Conservation (phyloP, 768 basidiomycete species). For the Russula vinacea region DNA sequence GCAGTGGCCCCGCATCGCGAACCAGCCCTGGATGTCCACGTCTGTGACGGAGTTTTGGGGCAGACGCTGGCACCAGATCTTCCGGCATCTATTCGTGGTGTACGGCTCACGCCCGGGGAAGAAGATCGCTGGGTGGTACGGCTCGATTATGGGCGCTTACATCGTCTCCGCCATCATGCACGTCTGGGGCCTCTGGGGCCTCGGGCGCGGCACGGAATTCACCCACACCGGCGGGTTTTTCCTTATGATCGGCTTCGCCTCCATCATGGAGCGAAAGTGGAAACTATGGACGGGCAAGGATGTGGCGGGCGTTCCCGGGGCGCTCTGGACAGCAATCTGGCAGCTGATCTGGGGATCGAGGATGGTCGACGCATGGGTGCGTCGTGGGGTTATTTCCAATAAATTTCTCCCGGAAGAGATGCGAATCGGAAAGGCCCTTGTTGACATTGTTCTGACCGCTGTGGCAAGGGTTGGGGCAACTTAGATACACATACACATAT, state of each 20-base stretch:
- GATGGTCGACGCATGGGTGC: constrained; percentile 28
- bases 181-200: constrained; percentile 55
- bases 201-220: constrained; percentile 56
- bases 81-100: constrained; percentile 38
- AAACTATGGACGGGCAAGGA: constrained; percentile 43
- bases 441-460: constrained; percentile 6
- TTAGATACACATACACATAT: background rate
- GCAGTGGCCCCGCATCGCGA: constrained; percentile 41
- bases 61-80: constrained; percentile 42
- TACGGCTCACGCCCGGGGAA: constrained; percentile 38
- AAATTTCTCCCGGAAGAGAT: constrained; percentile 16
- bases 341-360: constrained; percentile 42
- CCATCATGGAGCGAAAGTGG: constrained; percentile 51
- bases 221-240: constrained; percentile 50
- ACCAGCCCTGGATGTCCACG: constrained; percentile 39
- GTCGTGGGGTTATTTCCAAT: constrained; percentile 22
- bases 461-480: constrained; percentile 2
- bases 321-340: constrained; percentile 53
- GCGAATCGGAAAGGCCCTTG: constrained; percentile 21
- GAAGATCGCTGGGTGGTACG: constrained; percentile 47
- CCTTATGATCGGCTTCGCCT: constrained; percentile 53
- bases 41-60: constrained; percentile 44
- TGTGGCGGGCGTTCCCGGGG: constrained; percentile 50
- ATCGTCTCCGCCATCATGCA: constrained; percentile 58
- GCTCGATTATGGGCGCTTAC: constrained; percentile 58